These are phyloP conservation scores for Candida schatavii DNA, from an alignment of 805 yeast species.

Conservation along the genomic window DNA sequence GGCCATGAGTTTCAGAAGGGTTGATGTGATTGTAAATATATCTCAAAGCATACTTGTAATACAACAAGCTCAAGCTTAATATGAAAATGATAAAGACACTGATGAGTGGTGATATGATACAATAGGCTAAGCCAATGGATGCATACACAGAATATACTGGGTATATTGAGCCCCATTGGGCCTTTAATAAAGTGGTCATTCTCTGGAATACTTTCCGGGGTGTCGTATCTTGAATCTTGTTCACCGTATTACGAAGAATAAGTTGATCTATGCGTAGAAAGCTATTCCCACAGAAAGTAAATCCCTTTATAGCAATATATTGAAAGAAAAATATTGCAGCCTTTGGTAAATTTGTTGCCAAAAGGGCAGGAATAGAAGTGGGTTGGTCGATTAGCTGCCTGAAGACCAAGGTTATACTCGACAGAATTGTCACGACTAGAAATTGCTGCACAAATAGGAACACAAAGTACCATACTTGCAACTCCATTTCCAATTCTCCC, in stretches of 20 bases:
- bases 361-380: constrained; percentile 62
- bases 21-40: constrained; percentile 52
- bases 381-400: constrained; percentile 67
- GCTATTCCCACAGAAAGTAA: constrained; percentile 71
- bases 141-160: constrained; percentile 77
- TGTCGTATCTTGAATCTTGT: constrained; percentile 46
- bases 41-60: constrained; percentile 68
- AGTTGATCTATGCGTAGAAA: constrained; percentile 60
- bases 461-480: constrained; percentile 74
- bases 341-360: constrained; percentile 79
- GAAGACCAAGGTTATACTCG: constrained; percentile 65
- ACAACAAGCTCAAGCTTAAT: constrained; percentile 49
- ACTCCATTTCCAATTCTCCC: constrained; percentile 61
- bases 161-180: constrained; percentile 76
- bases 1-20: constrained; percentile 65
- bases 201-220: constrained; percentile 58
- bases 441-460: constrained; percentile 82
- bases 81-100: constrained; percentile 60
- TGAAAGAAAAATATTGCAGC: constrained; percentile 85
- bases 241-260: constrained; percentile 32
- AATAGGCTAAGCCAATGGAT: constrained; percentile 74
- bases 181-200: constrained; percentile 40
- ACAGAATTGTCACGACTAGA: constrained; percentile 78
- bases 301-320: constrained; percentile 68
- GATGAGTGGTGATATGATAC: constrained; percentile 77